Base-by-base conservation (phyloP, 768 basidiomycete genomes). In the Boletus bicolor region DNA sequence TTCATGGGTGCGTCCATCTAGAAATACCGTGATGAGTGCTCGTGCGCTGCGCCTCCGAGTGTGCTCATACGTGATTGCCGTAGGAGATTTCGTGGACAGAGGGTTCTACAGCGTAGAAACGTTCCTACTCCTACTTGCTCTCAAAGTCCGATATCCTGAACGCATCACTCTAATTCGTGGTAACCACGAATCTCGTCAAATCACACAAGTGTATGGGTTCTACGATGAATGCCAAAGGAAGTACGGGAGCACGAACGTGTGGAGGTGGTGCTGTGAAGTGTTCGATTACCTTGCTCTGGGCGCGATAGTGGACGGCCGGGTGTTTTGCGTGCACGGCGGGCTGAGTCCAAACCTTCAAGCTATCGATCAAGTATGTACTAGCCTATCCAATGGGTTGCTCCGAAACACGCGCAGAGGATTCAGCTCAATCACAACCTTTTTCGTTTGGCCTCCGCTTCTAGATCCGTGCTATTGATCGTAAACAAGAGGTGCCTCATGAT, bases 201-300 rank as follows among this genome's bases (percentile, higher is more conserved):
- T 98, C 63, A 98, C 96, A 0, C 96, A 98, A 69, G 92, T 93
- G 0, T 93, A 93, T 68, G 91, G 91, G 19, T 93, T 93, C 67
- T 93, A 91, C 72, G 96, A 98, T 73, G 96, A 98, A 69, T 98
- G 96, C 71, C 91, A 93, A 72, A 77, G 95, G 36, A 98, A 98
- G 72, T 98, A 97, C 65, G 95, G 95, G 4, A 85, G 82, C 64
- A 86, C 84, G 56, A 93, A 93, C 71, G 96, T 98, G 53, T 98
- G 96, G 95, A 75, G 96, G 60, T 97, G 93, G 85, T 98, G 95
- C 72, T 98, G 94, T 70, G 95, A 98, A 67, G 94, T 98, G 9
- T 99, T 99, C 64, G 96, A 98, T 71, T 98, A 97, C 72, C 83
- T 98, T 45, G 91, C 92, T 30, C 76, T 98, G 39, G 93, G 89